These are phyloP conservation scores for Pueraria montana DNA, from an alignment of 306 rosid species.

Conservation along the genomic window DNA sequence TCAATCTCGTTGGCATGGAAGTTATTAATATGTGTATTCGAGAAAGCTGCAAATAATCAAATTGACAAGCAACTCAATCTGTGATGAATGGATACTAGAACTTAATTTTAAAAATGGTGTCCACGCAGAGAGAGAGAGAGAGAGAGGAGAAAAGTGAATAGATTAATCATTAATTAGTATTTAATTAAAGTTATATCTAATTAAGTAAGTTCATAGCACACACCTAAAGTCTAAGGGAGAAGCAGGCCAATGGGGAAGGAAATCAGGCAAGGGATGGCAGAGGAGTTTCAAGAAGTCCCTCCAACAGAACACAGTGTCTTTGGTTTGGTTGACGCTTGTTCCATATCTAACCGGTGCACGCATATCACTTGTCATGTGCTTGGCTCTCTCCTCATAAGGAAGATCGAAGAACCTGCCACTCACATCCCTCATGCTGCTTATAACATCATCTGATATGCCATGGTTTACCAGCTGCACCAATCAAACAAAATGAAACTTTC, in stretches of 20 bases:
- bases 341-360: conserved; percentile 77
- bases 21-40: background rate
- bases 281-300: conserved; percentile 89
- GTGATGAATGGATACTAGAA: conserved; percentile 8
- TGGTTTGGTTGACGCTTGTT: conserved; percentile 84
- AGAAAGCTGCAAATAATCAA: conserved; percentile 23
- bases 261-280: conserved; percentile 71
- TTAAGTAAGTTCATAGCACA: background rate
- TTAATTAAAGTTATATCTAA: background rate
- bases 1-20: conserved; percentile 11
- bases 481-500: background rate
- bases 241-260: conserved; percentile 79
- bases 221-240: conserved; percentile 80
- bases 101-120: background rate
- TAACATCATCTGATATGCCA: conserved; percentile 68
- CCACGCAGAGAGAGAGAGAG: background rate
- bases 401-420: conserved; percentile 74
- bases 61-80: conserved; percentile 4
- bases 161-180: conserved; percentile 5
- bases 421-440: conserved; percentile 69
- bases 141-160: background rate
- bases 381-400: conserved; percentile 78
- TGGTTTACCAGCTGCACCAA: conserved; percentile 80
- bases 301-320: conserved; percentile 83
- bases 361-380: conserved; percentile 80